These are phyloP conservation scores for Tardiomyces digboiensis DNA, from an alignment of 1,139 yeast species.

Conservation along the genomic window DNA sequence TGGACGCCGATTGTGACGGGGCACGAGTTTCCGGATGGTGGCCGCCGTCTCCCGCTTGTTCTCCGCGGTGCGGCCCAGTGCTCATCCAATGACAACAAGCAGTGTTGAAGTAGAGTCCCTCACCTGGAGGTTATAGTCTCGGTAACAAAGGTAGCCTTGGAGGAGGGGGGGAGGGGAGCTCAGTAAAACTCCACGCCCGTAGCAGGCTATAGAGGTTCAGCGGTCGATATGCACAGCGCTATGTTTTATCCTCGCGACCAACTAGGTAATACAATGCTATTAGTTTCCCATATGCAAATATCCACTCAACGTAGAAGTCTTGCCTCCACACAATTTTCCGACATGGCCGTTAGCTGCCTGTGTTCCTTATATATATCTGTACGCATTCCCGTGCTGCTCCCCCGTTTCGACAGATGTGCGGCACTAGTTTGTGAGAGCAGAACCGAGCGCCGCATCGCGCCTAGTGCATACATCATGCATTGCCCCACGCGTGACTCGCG, in stretches of 20 bases:
- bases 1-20: not conserved
- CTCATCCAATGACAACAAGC: not conserved
- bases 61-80: not conserved
- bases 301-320: too few relatives aligned
- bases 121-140: too few relatives aligned
- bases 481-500: not conserved
- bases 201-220: too few relatives aligned
- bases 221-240: too few relatives aligned
- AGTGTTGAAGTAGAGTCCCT: too few relatives aligned
- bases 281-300: too few relatives aligned
- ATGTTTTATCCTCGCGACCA: too few relatives aligned
- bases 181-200: too few relatives aligned
- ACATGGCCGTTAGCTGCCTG: not conserved
- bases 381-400: not conserved
- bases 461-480: not conserved
- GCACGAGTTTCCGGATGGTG: not conserved
- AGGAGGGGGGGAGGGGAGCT: too few relatives aligned
- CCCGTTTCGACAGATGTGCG: slow-evolving; percentile 1
- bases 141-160: too few relatives aligned
- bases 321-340: too few relatives aligned
- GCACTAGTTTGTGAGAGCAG: not conserved
- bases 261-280: too few relatives aligned
- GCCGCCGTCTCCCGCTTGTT: not conserved
- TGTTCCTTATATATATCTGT: not conserved
- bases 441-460: not conserved